Conservation (phyloP, 78 protist species). For the Dictyostelium brefeldianum region DNA sequence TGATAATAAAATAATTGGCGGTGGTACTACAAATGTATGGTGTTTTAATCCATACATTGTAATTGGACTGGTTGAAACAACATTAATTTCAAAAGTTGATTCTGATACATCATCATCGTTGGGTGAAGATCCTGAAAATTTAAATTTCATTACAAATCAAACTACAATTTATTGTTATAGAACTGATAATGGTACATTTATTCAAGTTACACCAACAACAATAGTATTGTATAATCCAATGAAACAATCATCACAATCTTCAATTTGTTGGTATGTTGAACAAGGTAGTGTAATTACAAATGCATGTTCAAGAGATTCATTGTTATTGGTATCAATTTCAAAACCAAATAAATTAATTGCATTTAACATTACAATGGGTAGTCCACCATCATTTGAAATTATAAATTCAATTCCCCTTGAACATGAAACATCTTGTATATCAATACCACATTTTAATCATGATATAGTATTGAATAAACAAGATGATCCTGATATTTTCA, state of each 20-base stretch:
- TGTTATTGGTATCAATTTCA: constrained; percentile 20
- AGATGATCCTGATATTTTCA: background rate
- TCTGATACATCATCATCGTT: background rate
- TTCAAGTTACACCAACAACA: constrained; percentile 23
- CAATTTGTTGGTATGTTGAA: background rate
- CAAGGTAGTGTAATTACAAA: background rate
- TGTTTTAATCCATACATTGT: constrained; percentile 5
- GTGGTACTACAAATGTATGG: background rate
- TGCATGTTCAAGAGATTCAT: background rate
- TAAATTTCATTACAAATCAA: constrained; percentile 16
- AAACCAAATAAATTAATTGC: constrained; percentile 6
- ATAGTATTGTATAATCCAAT: background rate
- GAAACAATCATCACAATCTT: too few species aligned
- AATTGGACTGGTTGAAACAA: background rate
- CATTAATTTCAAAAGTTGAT: background rate
- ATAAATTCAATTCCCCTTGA: background rate
- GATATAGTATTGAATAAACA: background rate
- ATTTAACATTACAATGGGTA: background rate
- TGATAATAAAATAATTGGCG: background rate
- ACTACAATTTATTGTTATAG: background rate
- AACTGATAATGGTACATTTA: constrained; percentile 11
- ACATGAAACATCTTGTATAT: constrained; percentile 14
- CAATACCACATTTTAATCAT: background rate
- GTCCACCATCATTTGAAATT: background rate
- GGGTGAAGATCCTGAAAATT: background rate